These are phyloP conservation scores for Leccinum incarnatum DNA, from an alignment of 768 basidiomycete genomes.

Conservation along the genomic window DNA sequence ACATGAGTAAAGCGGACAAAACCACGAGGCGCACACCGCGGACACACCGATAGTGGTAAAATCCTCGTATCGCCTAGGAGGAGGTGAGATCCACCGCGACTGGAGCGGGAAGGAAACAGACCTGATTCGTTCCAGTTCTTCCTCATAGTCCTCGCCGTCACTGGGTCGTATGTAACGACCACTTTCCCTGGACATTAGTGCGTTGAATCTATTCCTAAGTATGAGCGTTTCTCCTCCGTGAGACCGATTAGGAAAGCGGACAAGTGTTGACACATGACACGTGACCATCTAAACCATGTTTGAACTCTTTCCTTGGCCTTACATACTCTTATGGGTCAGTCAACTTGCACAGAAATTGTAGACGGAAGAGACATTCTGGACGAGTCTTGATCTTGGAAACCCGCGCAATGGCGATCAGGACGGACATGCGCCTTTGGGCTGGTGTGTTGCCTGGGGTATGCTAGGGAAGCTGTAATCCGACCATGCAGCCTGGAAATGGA, in stretches of 20 bases:
- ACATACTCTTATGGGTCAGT: background rate
- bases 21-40: constrained; percentile 8
- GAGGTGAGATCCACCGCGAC: constrained; percentile 12
- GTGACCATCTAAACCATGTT: constrained; percentile 10
- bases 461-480: background rate
- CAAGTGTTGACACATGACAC: constrained; percentile 20
- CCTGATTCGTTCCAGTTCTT: constrained; percentile 69
- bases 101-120: constrained; percentile 26
- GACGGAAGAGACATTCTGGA: background rate
- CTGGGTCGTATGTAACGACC: constrained; percentile 24
- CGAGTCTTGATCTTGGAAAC: background rate
- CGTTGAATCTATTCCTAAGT: background rate
- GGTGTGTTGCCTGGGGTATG: constrained; percentile 9
- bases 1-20: constrained; percentile 14
- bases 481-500: constrained; percentile 10
- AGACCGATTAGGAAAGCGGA: constrained; percentile 1
- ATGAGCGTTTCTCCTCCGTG: background rate
- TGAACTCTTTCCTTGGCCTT: background rate
- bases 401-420: constrained; percentile 25
- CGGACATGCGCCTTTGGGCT: constrained; percentile 20
- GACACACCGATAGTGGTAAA: constrained; percentile 87
- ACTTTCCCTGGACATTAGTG: constrained; percentile 23
- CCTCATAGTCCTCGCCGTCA: constrained; percentile 47
- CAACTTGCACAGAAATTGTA: background rate
- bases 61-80: constrained; percentile 83